Conservation (phyloP, 495 filamentous ascomycete genomes). For the Penicillium canariense region DNA sequence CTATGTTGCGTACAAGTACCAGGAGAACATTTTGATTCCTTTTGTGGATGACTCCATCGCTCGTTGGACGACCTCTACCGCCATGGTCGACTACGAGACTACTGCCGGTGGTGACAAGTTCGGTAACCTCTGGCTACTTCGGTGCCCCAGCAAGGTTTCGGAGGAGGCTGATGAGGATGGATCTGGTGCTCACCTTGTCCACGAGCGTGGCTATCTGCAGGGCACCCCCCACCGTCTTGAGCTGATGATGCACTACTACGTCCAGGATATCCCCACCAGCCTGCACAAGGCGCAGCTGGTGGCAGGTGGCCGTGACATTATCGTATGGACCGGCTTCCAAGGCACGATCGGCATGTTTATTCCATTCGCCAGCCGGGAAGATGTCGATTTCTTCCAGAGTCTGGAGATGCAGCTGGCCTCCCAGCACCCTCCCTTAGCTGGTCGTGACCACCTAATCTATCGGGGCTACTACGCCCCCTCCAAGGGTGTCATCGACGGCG, state of each 20-base stretch:
- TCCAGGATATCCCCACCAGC: conserved; percentile 88
- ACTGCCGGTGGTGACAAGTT: conserved; percentile 96
- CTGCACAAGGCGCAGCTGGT: conserved; percentile 88
- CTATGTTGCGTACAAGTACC: conserved; percentile 89
- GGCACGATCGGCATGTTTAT: conserved; percentile 91
- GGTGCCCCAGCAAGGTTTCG: conserved; percentile 80
- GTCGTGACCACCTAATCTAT: conserved; percentile 92
- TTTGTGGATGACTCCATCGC: conserved; percentile 88
- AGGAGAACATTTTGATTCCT: conserved; percentile 85
- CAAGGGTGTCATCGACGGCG: conserved; percentile 97
- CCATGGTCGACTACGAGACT: conserved; percentile 98
- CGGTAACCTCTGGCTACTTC: conserved; percentile 89
- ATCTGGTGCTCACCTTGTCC: conserved; percentile 81
- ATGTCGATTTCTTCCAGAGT: conserved; percentile 95
- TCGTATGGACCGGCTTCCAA: conserved; percentile 92
- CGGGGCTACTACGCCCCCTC: conserved; percentile 95
- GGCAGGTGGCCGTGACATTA: conserved; percentile 83
- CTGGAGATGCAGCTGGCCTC: conserved; percentile 81
- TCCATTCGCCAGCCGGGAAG: conserved; percentile 84
- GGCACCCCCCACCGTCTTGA: conserved; percentile 82
- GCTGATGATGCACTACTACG: conserved; percentile 82
- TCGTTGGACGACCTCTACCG: conserved; percentile 80
- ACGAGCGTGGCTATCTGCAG: conserved; percentile 84
- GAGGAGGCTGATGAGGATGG: conserved; percentile 91
- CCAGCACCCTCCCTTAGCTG: conserved; percentile 83